A percentile compares a stretch with the other conserved stretches of the same genome.
Evolutionary conservation across 2,329 filamentous ascomycete genomes (phyloP).

Genomic region (Escovopsis sp.): DNA sequence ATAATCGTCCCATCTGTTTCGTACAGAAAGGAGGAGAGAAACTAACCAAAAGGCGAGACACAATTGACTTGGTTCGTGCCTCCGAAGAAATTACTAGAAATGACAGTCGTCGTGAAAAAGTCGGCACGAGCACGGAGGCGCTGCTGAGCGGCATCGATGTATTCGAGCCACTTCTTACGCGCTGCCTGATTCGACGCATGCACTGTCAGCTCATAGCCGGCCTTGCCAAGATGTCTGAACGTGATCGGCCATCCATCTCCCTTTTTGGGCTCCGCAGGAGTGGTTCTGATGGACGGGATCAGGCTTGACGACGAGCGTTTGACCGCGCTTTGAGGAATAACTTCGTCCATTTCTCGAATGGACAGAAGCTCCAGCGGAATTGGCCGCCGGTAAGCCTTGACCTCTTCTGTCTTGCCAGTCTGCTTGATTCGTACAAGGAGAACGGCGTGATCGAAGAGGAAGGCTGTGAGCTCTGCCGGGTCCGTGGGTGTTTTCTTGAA

Average conservation of each 20-base stretch:
- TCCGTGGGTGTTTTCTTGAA: conserved; percentile 89
- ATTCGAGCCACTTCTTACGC: conserved; percentile 92
- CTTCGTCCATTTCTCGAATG: conserved; percentile 94
- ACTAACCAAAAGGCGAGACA: conserved; percentile 75
- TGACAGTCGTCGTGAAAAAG: conserved; percentile 65
- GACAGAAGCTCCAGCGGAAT: conserved; percentile 88
- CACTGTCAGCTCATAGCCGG: conserved; percentile 82
- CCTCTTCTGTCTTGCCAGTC: conserved; percentile 84
- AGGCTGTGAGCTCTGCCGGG: conserved; percentile 79
- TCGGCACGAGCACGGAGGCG: conserved; percentile 74
- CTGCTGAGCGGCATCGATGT: conserved; percentile 82
- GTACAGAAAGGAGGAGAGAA: neutral
- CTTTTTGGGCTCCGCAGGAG: conserved; percentile 40
- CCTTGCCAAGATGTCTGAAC: conserved; percentile 89
- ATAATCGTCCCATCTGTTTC: no score
- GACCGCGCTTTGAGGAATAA: conserved; percentile 67
- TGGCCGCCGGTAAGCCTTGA: conserved; percentile 84
- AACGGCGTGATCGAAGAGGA: conserved; percentile 91
- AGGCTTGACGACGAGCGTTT: conserved; percentile 84
- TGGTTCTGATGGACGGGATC: conserved; percentile 40
- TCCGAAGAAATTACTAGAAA: conserved; percentile 46
- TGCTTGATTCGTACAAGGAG: conserved; percentile 83
- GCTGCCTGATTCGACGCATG: conserved; percentile 77
- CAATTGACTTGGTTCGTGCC: conserved; percentile 78
- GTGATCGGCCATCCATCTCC: conserved; percentile 83